These are phyloP conservation scores for Salvia splendens DNA, from an alignment of 257 asterid genomes.

Conservation along the genomic window DNA sequence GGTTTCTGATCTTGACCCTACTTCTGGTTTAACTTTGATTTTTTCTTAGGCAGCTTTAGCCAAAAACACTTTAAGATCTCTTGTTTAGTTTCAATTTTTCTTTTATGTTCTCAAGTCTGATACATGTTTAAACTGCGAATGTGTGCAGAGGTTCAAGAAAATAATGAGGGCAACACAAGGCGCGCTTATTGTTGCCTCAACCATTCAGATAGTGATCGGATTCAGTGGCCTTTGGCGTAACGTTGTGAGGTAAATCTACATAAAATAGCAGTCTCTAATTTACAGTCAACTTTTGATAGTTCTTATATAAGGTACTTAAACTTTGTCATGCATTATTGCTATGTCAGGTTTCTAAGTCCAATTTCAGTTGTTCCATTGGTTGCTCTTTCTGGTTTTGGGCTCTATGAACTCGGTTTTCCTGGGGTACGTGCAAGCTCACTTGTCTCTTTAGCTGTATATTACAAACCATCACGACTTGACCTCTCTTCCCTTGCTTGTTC, in stretches of 20 bases:
- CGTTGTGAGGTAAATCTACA: constrained; percentile 50
- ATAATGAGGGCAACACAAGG: constrained; percentile 91
- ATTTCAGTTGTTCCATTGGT: constrained; percentile 81
- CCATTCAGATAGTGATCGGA: constrained; percentile 79
- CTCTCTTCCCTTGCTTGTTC: constrained; percentile 26
- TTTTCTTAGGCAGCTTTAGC: too few relatives aligned
- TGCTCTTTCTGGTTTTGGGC: constrained; percentile 70
- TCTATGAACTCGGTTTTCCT: constrained; percentile 79
- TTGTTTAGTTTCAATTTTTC: not conserved
- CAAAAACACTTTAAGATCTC: too few relatives aligned
- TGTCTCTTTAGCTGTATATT: not conserved
- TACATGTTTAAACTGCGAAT: constrained; percentile 18
- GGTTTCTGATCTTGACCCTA: constrained; percentile 47
- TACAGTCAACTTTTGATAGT: not conserved
- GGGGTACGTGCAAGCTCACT: constrained; percentile 51
- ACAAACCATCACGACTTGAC: not conserved
- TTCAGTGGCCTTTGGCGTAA: constrained; percentile 95
- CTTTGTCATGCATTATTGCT: not conserved
- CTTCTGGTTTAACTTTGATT: not conserved
- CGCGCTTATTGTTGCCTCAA: constrained; percentile 77
- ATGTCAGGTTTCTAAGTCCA: constrained; percentile 67
- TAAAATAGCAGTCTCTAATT: not conserved
- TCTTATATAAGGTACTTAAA: not conserved
- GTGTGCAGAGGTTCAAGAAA: constrained; percentile 70
- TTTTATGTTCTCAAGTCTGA: not conserved